phyloP scores from a whole-genome alignment of 768 basidiomycete genomes.

The Mycena maculata region DNA sequence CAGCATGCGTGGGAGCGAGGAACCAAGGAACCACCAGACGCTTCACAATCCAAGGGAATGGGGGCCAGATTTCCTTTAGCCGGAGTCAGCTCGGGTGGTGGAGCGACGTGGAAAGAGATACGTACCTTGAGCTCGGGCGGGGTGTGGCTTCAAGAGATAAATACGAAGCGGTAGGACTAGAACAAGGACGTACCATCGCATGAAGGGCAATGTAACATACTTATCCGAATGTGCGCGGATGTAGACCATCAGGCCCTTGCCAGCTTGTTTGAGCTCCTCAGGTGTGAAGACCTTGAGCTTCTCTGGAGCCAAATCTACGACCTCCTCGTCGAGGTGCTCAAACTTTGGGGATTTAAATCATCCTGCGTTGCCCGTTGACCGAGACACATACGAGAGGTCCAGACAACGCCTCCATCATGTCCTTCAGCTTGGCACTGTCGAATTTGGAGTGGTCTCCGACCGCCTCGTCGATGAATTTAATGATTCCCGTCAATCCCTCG shows the following conservation, averaged over 20 bases:
- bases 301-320: slow-evolving; percentile 46
- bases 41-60: slow-evolving; percentile 52
- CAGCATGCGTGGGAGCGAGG: slow-evolving; percentile 47
- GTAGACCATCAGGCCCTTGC: slow-evolving; percentile 33
- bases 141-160: slow-evolving; percentile 47
- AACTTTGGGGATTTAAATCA: slow-evolving; percentile 38
- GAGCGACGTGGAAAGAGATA: no score
- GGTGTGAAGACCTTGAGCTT: slow-evolving; percentile 47
- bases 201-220: slow-evolving; percentile 51
- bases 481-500: slow-evolving; percentile 40
- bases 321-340: slow-evolving; percentile 51
- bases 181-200: slow-evolving; percentile 45
- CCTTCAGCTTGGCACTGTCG: slow-evolving; percentile 42
- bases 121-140: slow-evolving; percentile 52
- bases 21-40: slow-evolving; percentile 51
- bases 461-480: slow-evolving; percentile 39
- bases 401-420: slow-evolving; percentile 41
- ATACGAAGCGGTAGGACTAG: not conserved
- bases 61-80: slow-evolving; percentile 50
- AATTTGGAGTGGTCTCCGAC: slow-evolving; percentile 44
- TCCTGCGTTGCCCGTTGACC: no score
- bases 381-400: slow-evolving; percentile 45
- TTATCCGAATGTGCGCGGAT: slow-evolving; percentile 43
- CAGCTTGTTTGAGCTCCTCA: slow-evolving; percentile 38
- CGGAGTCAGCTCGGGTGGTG: no score